Base-by-base conservation (phyloP, 1,284 basidiomycete species). In the Rhodofomes roseus region DNA sequence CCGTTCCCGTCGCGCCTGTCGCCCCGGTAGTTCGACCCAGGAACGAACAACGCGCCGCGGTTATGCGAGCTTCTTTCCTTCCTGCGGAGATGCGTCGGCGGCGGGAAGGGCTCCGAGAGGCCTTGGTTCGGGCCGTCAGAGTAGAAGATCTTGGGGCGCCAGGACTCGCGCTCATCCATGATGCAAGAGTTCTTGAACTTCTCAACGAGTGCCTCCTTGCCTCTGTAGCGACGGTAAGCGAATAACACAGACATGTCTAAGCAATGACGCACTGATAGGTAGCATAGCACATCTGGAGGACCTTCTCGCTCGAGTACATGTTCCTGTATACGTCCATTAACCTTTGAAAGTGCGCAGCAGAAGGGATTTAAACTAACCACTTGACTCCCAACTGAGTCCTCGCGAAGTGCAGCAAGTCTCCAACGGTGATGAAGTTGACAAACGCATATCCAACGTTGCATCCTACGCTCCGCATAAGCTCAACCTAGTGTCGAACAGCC, bases 401-500 rank as follows among this genome's bases (percentile, higher is more conserved):
- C 12, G 90, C 90, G 70, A 95, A 95, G 39, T 72, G 74, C 63
- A 93, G 74, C 48, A 95, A 79, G 69, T 92, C 90, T 63, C 87
- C 76, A 22, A 92, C 86, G 3, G 78, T 78, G 64, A 93, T 90
- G 66, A 95, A 95, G 73, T 94, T 95, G 62, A 94, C 91, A 63
- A 93, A 93, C 23, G 89, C 89, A 70, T 92, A 93, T 61, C 92
- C 91, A 68, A 93, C 90, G 69, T 94, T 94, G 70, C 89, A 93
- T 9, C 87, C 87, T 90, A 59, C n/a, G 57, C 36, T 41, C 34
- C 44, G n/a, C 20, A 52, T 60, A 39, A 62, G 57, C 29, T 20
- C 14, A 16, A 56, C 25, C 50, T n/a, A 50, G 18, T 16, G 43
- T 29, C 9, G 23, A 22, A 6, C 56, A 51, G 37, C 16, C 40